These are phyloP conservation scores for Scenedesmus sp. DNA, from an alignment of 163 green algal species.

Conservation along the genomic window DNA sequence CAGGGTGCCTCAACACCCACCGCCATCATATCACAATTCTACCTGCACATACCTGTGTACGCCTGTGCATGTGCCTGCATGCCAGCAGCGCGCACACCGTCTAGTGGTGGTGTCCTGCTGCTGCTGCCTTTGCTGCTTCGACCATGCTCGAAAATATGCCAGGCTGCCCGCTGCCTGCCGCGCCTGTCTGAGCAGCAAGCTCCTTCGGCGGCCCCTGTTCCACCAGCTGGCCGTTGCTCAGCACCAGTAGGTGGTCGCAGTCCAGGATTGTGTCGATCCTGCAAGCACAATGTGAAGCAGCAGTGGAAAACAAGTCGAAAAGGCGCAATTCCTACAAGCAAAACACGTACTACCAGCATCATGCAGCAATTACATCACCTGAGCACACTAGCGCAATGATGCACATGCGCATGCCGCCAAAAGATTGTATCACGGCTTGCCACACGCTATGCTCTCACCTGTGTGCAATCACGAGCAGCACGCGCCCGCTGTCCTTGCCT, in stretches of 20 bases:
- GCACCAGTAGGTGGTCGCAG: conserved; percentile 75
- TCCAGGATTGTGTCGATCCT: conserved; percentile 87
- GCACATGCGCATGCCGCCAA: too few species aligned
- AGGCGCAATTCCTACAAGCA: too few species aligned
- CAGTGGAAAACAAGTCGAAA: too few species aligned
- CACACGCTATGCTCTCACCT: not conserved
- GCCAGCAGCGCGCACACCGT: not conserved
- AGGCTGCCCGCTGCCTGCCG: not conserved
- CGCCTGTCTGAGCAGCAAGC: conserved; percentile 43
- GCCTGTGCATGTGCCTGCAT: not conserved
- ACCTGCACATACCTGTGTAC: too few species aligned
- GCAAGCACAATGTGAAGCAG: not conserved
- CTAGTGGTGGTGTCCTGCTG: conserved; percentile 23
- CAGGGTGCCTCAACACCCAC: too few species aligned
- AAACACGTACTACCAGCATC: too few species aligned
- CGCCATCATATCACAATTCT: too few species aligned
- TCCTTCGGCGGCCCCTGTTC: conserved; percentile 61
- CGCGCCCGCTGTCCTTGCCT: conserved; percentile 44
- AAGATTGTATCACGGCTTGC: too few species aligned
- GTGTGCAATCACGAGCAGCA: conserved; percentile 85
- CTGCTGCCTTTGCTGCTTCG: conserved; percentile 49
- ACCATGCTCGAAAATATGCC: conserved; percentile 69
- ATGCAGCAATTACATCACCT: not conserved
- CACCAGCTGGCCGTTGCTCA: conserved; percentile 64
- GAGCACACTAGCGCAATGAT: too few species aligned